Evolutionary conservation across 192 early-diverging fungal genomes (phyloP).

Genomic region (Coemansia sp.): DNA sequence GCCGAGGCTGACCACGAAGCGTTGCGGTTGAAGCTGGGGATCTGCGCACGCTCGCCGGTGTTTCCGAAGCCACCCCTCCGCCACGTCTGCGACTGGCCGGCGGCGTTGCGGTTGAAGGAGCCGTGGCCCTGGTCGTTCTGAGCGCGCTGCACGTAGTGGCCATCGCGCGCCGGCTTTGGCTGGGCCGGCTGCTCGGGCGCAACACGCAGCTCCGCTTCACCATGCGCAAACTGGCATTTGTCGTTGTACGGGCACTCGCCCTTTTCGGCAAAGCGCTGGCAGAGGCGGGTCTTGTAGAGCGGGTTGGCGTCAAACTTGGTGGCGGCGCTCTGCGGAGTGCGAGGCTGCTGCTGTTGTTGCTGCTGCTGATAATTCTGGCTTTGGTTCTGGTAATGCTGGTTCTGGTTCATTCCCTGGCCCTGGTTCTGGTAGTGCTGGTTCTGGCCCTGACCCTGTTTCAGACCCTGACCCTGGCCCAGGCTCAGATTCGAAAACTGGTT

Average conservation of each 20-base stretch:
- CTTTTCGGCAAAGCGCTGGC: conserved; percentile 78
- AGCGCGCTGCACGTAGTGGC: conserved; percentile 13
- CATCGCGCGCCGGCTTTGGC: conserved; percentile 24
- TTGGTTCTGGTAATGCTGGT: background rate
- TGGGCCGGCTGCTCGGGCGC: conserved; percentile 36
- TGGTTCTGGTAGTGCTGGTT: conserved; percentile 3
- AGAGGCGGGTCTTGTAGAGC: conserved; percentile 80
- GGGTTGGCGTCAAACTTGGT: conserved; percentile 57
- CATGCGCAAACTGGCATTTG: conserved; percentile 81
- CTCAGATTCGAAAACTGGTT: no score
- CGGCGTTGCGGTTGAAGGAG: conserved; percentile 10
- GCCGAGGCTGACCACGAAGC: conserved; percentile 38
- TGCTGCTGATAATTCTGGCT: conserved; percentile 4
- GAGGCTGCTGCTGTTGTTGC: conserved; percentile 18
- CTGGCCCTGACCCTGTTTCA: no score
- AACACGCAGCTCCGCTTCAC: conserved; percentile 45
- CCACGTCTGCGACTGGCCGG: conserved; percentile 23
- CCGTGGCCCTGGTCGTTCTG: conserved; percentile 11
- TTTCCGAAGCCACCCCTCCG: conserved; percentile 16
- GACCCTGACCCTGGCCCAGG: no score
- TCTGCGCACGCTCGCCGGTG: conserved; percentile 24
- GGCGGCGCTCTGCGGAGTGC: conserved; percentile 30
- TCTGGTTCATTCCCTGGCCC: conserved; percentile 3
- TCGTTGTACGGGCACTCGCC: conserved; percentile 79
- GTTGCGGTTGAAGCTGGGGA: conserved; percentile 26